Evolutionary conservation across 495 filamentous ascomycete genomes (phyloP).

Genomic region (Neurospora tetraspora): DNA sequence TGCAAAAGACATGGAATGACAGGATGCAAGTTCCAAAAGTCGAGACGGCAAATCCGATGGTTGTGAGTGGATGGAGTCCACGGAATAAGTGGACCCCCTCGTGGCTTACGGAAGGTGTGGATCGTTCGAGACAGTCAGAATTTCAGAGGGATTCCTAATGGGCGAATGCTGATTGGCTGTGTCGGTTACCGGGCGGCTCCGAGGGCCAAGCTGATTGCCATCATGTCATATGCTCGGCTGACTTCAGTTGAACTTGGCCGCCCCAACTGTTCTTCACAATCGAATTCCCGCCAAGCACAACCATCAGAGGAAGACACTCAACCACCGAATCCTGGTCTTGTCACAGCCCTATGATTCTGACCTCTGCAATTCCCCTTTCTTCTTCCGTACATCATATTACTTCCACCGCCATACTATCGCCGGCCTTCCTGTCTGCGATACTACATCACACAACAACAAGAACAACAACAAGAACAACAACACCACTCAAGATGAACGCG

Average conservation of each 20-base stretch:
- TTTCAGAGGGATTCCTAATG: slow-evolving; percentile 19
- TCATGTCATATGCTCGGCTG: slow-evolving; percentile 29
- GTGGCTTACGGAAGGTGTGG: not conserved
- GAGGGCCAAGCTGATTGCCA: slow-evolving; percentile 15
- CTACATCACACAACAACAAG: not conserved
- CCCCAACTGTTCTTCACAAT: not conserved
- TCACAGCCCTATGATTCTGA: not conserved
- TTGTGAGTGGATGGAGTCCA: not conserved
- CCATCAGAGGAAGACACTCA: not conserved
- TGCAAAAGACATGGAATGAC: too few species aligned
- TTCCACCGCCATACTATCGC: not conserved
- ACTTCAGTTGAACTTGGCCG: not conserved
- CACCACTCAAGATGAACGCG: slow-evolving; percentile 15
- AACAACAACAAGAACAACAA: not conserved
- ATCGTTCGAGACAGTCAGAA: not conserved
- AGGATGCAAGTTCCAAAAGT: not conserved
- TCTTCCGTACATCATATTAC: not conserved
- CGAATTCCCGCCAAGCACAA: not conserved
- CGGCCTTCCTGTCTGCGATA: not conserved
- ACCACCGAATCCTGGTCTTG: not conserved
- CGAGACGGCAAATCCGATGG: not conserved
- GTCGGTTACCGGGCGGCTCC: slow-evolving; percentile 23
- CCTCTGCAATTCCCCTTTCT: not conserved
- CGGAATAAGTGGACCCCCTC: not conserved
- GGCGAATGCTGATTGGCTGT: slow-evolving; percentile 27